Evolutionary conservation across 2,329 filamentous ascomycete species (phyloP).

Genomic region (Penicillium brevicompactum): DNA sequence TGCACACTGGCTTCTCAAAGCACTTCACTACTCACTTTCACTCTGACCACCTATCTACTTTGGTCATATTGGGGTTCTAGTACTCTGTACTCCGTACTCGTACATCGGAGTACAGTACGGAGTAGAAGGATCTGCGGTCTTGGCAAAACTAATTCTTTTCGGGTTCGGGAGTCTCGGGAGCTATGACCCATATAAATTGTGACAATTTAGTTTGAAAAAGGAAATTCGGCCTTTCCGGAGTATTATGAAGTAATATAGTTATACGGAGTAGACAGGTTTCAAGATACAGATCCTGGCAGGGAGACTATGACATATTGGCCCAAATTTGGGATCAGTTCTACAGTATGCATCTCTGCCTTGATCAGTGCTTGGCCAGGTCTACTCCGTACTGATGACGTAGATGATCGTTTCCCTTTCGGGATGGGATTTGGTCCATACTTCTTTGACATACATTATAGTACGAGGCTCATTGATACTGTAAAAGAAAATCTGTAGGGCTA

Average conservation of each 20-base stretch:
- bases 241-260: no score
- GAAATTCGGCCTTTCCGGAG: no score
- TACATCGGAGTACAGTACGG: not conserved
- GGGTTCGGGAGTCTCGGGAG: slow-evolving; percentile 22
- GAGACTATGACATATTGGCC: not conserved
- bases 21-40: no score
- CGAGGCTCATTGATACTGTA: no score
- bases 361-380: not conserved
- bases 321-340: not conserved
- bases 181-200: not conserved
- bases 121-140: slow-evolving; percentile 5
- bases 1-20: no score
- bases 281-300: not conserved
- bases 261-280: not conserved
- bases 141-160: not conserved
- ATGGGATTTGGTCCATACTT: slow-evolving; percentile 5
- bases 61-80: not conserved
- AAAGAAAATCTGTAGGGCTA: no score
- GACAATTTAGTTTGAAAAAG: not conserved
- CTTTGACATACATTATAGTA: not conserved
- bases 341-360: not conserved
- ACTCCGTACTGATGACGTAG: slow-evolving; percentile 18
- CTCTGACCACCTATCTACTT: no score
- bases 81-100: not conserved
- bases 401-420: slow-evolving; percentile 22